phyloP scores from a whole-genome alignment of 2,329 filamentous ascomycete species.

The Fusarium illudens region DNA sequence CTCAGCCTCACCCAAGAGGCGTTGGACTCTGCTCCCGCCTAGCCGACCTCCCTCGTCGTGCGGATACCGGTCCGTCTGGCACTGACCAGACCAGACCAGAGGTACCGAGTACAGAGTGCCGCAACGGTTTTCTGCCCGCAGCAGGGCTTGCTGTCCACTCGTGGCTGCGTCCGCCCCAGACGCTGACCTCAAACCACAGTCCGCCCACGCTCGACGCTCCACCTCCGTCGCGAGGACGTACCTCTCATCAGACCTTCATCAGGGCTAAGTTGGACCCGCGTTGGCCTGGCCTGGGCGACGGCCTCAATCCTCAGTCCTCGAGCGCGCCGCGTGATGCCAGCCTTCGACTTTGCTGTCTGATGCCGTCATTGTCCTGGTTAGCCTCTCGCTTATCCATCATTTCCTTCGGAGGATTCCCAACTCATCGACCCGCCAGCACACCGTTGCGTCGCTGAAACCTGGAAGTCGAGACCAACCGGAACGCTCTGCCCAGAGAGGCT shows the following conservation, averaged over 20 bases:
- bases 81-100: neutral
- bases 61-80: neutral
- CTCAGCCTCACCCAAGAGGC: conserved; percentile 39
- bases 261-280: conserved; percentile 34
- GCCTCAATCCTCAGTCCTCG: conserved; percentile 43
- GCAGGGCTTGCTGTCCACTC: conserved; percentile 36
- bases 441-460: conserved; percentile 33
- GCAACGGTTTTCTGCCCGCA: conserved; percentile 28
- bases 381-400: conserved; percentile 18
- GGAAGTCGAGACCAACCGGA: conserved; percentile 33
- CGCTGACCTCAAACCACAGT: conserved; percentile 42
- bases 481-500: conserved; percentile 20
- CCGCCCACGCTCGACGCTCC: conserved; percentile 36
- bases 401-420: conserved; percentile 37
- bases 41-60: conserved; percentile 6
- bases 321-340: conserved; percentile 32
- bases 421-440: conserved; percentile 30
- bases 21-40: conserved; percentile 11
- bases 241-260: conserved; percentile 25
- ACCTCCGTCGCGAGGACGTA: conserved; percentile 35
- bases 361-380: conserved; percentile 34
- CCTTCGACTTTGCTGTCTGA: conserved; percentile 15
- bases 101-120: conserved; percentile 32
- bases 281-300: conserved; percentile 35
- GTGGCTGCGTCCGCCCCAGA: conserved; percentile 42